Evolutionary conservation across 306 rosid genomes (phyloP).

Genomic region (Cajanus cajan): DNA sequence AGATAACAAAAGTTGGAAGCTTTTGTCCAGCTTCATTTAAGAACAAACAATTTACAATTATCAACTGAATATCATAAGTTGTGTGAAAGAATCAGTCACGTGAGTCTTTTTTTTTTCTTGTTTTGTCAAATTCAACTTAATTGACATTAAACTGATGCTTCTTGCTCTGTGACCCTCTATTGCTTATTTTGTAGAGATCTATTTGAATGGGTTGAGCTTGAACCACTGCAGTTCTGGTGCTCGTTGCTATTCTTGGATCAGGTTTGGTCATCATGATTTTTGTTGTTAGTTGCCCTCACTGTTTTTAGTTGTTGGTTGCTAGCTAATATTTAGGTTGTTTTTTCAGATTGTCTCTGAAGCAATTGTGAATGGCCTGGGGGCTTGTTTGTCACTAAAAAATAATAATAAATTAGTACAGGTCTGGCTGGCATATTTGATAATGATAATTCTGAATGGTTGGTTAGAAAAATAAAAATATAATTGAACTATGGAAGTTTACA

Average conservation of each 20-base stretch:
- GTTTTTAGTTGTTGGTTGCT: constrained; percentile 13
- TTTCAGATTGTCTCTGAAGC: neutral
- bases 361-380: constrained; percentile 7
- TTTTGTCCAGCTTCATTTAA: constrained; percentile 11
- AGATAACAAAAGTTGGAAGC: constrained; percentile 6
- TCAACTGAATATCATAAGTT: neutral
- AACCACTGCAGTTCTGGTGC: constrained; percentile 81
- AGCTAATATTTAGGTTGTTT: neutral
- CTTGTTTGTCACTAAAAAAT: neutral
- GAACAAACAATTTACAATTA: neutral
- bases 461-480: neutral
- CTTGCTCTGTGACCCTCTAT: constrained; percentile 6
- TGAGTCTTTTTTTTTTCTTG: neutral
- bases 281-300: constrained; percentile 4
- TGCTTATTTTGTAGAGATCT: constrained; percentile 64
- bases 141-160: constrained; percentile 14
- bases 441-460: neutral
- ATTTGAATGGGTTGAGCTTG: constrained; percentile 97
- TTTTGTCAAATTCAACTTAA: neutral
- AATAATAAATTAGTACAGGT: neutral
- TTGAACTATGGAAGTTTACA: neutral
- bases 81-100: neutral
- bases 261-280: constrained; percentile 50
- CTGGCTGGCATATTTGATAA: constrained; percentile 6
- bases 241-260: constrained; percentile 95